These are phyloP conservation scores for Yamadazyma pseudoaaseri DNA, from an alignment of 1,139 yeast species.

Conservation along the genomic window DNA sequence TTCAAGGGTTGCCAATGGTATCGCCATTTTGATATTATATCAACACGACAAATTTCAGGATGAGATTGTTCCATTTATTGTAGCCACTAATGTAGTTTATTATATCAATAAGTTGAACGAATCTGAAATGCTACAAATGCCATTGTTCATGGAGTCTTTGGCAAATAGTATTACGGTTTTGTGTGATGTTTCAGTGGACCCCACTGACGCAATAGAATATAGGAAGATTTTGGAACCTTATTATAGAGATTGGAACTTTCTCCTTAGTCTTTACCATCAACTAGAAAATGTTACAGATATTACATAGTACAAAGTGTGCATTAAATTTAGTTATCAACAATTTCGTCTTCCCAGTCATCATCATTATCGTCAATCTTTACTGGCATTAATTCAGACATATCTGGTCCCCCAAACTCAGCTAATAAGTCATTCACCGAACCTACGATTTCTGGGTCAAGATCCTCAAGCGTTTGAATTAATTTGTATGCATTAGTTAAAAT, in stretches of 20 bases:
- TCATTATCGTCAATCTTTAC: conserved; percentile 40
- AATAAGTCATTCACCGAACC: conserved; percentile 52
- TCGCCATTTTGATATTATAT: too few relatives aligned
- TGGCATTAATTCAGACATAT: conserved; percentile 47
- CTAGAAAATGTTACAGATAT: too few relatives aligned
- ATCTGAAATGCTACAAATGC: background rate
- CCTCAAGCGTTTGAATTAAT: conserved; percentile 41
- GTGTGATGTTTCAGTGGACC: background rate
- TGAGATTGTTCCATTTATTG: too few relatives aligned
- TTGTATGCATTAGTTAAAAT: conserved; percentile 58
- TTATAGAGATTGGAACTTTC: background rate
- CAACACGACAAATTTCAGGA: too few relatives aligned
- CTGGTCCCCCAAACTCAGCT: conserved; percentile 59
- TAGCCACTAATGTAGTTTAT: too few relatives aligned
- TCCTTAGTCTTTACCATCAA: too few relatives aligned
- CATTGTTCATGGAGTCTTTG: background rate
- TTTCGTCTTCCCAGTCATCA: conserved; percentile 48
- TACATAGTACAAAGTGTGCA: too few relatives aligned
- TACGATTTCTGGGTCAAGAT: conserved; percentile 52
- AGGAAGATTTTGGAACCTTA: background rate
- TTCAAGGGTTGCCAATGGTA: too few relatives aligned
- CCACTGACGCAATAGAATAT: background rate
- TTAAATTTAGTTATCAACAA: conserved; percentile 26
- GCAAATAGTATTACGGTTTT: background rate
- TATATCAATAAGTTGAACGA: too few relatives aligned